phyloP scores from a whole-genome alignment of 2,329 filamentous ascomycete genomes.

The Fonsecaea nubica region DNA sequence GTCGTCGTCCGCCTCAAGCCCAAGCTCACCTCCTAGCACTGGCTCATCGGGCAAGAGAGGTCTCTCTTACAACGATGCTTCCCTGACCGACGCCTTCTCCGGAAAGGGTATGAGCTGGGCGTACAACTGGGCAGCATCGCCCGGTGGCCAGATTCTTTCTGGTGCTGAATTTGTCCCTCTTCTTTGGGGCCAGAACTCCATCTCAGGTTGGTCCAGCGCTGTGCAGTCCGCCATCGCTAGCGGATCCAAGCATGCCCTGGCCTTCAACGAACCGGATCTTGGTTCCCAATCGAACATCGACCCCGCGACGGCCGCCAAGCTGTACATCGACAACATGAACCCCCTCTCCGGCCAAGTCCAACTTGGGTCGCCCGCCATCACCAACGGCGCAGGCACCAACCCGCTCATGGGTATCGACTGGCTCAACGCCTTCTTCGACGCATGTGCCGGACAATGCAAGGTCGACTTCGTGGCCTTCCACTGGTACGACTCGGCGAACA shows the following conservation, averaged over 20 bases:
- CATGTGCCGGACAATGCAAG: slow-evolving; percentile 48
- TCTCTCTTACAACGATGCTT: slow-evolving; percentile 51
- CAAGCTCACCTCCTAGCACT: slow-evolving; percentile 31
- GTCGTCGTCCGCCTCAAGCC: slow-evolving; percentile 25
- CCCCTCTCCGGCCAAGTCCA: slow-evolving; percentile 47
- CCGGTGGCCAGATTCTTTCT: slow-evolving; percentile 43
- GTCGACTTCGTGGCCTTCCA: slow-evolving; percentile 53
- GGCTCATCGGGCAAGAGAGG: slow-evolving; percentile 43
- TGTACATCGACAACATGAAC: slow-evolving; percentile 50
- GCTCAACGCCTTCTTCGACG: slow-evolving; percentile 49
- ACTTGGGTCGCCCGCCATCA: slow-evolving; percentile 53
- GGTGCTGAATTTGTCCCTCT: slow-evolving; percentile 54
- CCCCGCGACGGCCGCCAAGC: slow-evolving; percentile 46
- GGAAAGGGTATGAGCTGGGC: slow-evolving; percentile 49
- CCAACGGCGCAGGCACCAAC: slow-evolving; percentile 45
- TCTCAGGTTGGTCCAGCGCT: slow-evolving; percentile 46
- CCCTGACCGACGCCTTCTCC: slow-evolving; percentile 45
- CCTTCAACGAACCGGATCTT: slow-evolving; percentile 57
- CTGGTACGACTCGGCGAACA: slow-evolving; percentile 50
- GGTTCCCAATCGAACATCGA: slow-evolving; percentile 48
- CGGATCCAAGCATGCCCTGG: slow-evolving; percentile 48
- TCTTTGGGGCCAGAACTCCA: slow-evolving; percentile 51
- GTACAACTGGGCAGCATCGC: slow-evolving; percentile 53
- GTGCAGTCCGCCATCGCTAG: slow-evolving; percentile 42
- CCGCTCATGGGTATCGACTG: slow-evolving; percentile 48